Percentiles rank a stretch among this genome's conserved stretches.
Evolutionary conservation across 495 filamentous ascomycete genomes (phyloP).

Genomic region (Thozetella sp.): DNA sequence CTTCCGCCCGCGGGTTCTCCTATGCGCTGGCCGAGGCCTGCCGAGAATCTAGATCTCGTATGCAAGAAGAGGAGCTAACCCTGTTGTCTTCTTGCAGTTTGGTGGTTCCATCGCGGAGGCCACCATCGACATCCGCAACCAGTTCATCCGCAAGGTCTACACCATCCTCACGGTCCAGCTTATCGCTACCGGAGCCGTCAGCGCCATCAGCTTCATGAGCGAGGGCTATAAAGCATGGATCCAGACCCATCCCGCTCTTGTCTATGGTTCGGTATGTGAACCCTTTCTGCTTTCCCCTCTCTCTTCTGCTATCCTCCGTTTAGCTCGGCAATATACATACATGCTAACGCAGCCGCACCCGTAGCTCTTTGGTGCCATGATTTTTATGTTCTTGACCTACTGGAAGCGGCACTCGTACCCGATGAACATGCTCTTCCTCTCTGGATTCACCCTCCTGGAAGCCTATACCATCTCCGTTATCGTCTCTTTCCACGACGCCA

Average conservation of each 20-base stretch:
- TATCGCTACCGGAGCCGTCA: conserved; percentile 77
- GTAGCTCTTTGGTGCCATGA: conserved; percentile 73
- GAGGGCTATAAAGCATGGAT: conserved; percentile 82
- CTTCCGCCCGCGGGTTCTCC: neutral
- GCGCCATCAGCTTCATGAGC: conserved; percentile 84
- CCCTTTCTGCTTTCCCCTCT: neutral
- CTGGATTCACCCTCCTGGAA: conserved; percentile 88
- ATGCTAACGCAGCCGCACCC: conserved; percentile 5
- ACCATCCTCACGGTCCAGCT: conserved; percentile 76
- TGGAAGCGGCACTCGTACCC: conserved; percentile 99
- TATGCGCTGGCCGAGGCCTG: conserved; percentile 7
- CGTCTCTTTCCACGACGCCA: conserved; percentile 80
- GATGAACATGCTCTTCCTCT: conserved; percentile 89
- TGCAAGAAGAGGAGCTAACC: conserved; percentile 1
- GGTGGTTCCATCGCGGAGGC: conserved; percentile 90
- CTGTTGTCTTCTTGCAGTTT: conserved; percentile 52
- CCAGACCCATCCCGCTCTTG: conserved; percentile 77
- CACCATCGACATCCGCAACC: conserved; percentile 93
- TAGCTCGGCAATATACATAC: conserved; percentile 14
- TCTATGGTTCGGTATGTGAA: conserved; percentile 70
- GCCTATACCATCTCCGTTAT: conserved; percentile 93
- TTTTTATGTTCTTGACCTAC: conserved; percentile 84
- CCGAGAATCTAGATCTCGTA: neutral
- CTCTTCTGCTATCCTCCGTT: conserved; percentile 13
- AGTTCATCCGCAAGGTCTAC: conserved; percentile 88